Evolutionary conservation across 352 stramenopile species (phyloP).

Genomic region (Phytophthora meadii): DNA sequence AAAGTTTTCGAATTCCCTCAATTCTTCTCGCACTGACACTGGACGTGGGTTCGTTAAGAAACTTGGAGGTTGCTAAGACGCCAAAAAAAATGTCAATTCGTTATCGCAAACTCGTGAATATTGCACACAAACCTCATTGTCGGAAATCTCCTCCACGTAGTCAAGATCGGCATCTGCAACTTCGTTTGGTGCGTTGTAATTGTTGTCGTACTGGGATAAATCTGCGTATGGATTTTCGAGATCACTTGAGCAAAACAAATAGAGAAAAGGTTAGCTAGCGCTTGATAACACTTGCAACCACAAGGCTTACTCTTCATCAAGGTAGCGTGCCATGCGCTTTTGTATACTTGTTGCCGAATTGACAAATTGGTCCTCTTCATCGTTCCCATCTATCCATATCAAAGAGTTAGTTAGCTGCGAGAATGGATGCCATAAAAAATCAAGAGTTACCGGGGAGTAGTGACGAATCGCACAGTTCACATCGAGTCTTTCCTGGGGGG

Average conservation of each 20-base stretch:
- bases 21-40: constrained; percentile 41
- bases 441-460: constrained; percentile 24
- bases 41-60: constrained; percentile 24
- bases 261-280: background rate
- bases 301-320: constrained; percentile 22
- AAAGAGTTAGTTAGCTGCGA: background rate
- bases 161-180: constrained; percentile 30
- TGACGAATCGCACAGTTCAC: constrained; percentile 61
- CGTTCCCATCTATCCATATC: constrained; percentile 16
- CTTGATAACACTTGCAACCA: background rate
- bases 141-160: constrained; percentile 70
- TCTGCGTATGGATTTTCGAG: constrained; percentile 52
- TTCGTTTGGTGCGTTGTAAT: constrained; percentile 32
- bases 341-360: constrained; percentile 45
- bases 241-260: constrained; percentile 25
- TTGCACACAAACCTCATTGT: constrained; percentile 55
- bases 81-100: constrained; percentile 7
- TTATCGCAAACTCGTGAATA: background rate
- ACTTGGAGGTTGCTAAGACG: constrained; percentile 7
- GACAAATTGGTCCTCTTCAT: constrained; percentile 30
- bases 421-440: background rate
- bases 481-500: constrained; percentile 33
- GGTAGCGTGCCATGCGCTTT: constrained; percentile 16
- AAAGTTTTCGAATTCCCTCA: constrained; percentile 73
- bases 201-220: constrained; percentile 38